Evolutionary conservation across 2,329 filamentous ascomycete species (phyloP).

Genomic region (Penicillium sp.): DNA sequence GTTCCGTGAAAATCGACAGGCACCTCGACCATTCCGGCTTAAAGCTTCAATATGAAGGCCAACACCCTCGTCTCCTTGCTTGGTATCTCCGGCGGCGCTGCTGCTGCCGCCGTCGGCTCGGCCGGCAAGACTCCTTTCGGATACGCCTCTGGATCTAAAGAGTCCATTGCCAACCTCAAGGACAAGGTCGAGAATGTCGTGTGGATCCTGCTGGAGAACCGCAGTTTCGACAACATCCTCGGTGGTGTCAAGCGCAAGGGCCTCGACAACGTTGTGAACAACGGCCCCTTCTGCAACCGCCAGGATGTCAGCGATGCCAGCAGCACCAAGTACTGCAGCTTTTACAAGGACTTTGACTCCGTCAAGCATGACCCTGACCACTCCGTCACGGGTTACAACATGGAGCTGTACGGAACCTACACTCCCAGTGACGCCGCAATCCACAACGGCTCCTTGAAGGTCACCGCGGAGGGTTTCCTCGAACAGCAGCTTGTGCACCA

Average conservation of each 20-base stretch:
- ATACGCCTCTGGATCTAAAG: slow-evolving; percentile 6
- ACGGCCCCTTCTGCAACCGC: slow-evolving; percentile 49
- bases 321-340: slow-evolving; percentile 37
- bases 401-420: slow-evolving; percentile 50
- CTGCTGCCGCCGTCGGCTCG: slow-evolving; percentile 8
- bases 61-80: slow-evolving; percentile 10
- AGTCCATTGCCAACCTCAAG: slow-evolving; percentile 34
- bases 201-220: slow-evolving; percentile 48
- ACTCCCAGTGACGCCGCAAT: slow-evolving; percentile 44
- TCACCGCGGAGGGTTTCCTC: slow-evolving; percentile 45
- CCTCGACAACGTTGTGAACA: slow-evolving; percentile 49
- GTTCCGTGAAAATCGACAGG: neutral
- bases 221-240: slow-evolving; percentile 51
- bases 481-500: slow-evolving; percentile 47
- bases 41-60: slow-evolving; percentile 11
- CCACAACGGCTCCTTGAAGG: slow-evolving; percentile 34
- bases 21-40: neutral
- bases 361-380: slow-evolving; percentile 50
- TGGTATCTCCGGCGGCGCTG: slow-evolving; percentile 9
- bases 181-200: slow-evolving; percentile 44
- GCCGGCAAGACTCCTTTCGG: slow-evolving; percentile 3
- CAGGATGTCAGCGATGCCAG: slow-evolving; percentile 39
- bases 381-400: slow-evolving; percentile 48
- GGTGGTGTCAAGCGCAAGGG: slow-evolving; percentile 45
- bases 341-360: slow-evolving; percentile 47